These are phyloP conservation scores for Diplodia scrobiculata DNA, from an alignment of 2,329 filamentous ascomycete species.

Conservation along the genomic window DNA sequence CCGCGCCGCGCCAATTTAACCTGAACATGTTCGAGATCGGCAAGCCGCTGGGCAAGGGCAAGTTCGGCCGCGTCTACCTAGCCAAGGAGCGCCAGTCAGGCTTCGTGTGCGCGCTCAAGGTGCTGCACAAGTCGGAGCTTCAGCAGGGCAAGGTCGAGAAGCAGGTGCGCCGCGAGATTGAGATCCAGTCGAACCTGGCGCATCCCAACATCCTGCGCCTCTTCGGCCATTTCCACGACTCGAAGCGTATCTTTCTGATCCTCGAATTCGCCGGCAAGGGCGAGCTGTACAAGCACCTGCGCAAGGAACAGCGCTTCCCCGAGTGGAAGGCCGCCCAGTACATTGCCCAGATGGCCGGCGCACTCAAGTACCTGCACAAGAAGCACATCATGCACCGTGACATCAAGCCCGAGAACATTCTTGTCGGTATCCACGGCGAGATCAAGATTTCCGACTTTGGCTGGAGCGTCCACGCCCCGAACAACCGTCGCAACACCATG, in stretches of 20 bases:
- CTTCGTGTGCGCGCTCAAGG: slow-evolving; percentile 85
- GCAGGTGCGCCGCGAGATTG: slow-evolving; percentile 83
- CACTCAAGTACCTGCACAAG: slow-evolving; percentile 85
- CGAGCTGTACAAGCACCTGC: slow-evolving; percentile 84
- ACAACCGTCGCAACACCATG: slow-evolving; percentile 90
- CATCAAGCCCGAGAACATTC: slow-evolving; percentile 97
- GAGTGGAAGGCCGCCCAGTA: slow-evolving; percentile 87
- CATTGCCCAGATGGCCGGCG: slow-evolving; percentile 87
- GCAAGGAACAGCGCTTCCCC: slow-evolving; percentile 75
- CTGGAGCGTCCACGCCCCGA: slow-evolving; percentile 97
- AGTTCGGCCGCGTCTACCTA: slow-evolving; percentile 84
- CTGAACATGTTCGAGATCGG: slow-evolving; percentile 94
- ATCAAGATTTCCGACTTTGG: slow-evolving; percentile 99
- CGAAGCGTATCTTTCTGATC: slow-evolving; percentile 83
- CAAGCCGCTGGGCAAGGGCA: slow-evolving; percentile 81
- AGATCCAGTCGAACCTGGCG: slow-evolving; percentile 84
- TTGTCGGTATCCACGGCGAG: slow-evolving; percentile 93
- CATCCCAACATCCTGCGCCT: slow-evolving; percentile 83
- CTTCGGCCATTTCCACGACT: slow-evolving; percentile 87
- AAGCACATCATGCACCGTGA: slow-evolving; percentile 98
- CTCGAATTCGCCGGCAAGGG: slow-evolving; percentile 84
- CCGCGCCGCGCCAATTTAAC: slow-evolving; percentile 64
- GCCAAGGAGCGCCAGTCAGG: slow-evolving; percentile 76
- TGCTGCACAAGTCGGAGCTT: slow-evolving; percentile 80
- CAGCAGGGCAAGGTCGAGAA: slow-evolving; percentile 81